Conservation (phyloP, 257 asterid species). For the Ocimum tenuiflorum region DNA sequence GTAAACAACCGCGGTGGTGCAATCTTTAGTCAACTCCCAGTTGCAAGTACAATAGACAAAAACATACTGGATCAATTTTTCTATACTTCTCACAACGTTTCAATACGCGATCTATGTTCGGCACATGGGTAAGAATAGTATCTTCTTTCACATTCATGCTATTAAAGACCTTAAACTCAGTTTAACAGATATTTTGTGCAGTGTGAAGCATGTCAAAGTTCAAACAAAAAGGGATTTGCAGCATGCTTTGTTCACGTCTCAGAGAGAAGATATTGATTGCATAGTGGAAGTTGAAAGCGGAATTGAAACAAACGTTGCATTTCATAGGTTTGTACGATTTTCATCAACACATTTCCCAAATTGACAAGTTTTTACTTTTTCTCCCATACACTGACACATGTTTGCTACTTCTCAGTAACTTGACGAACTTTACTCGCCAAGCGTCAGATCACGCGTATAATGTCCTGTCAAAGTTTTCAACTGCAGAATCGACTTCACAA, state of each 20-base stretch:
- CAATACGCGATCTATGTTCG: slow-evolving; percentile 59
- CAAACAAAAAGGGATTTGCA: slow-evolving; percentile 54
- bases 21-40: slow-evolving; percentile 90
- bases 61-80: slow-evolving; percentile 70
- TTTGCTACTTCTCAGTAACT: slow-evolving; percentile 39
- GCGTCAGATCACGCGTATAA: slow-evolving; percentile 59
- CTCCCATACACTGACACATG: slow-evolving; percentile 22
- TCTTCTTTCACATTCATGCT: not conserved
- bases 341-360: not conserved
- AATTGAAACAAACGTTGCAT: slow-evolving; percentile 62
- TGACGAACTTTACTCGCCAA: slow-evolving; percentile 55
- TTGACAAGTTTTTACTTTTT: slow-evolving; percentile 10
- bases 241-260: slow-evolving; percentile 64
- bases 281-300: slow-evolving; percentile 85
- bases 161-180: not conserved
- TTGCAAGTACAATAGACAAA: slow-evolving; percentile 50
- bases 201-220: slow-evolving; percentile 81
- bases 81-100: slow-evolving; percentile 83
- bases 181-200: slow-evolving; percentile 24
- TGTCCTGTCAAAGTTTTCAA: slow-evolving; percentile 48
- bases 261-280: slow-evolving; percentile 55
- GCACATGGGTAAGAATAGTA: slow-evolving; percentile 70
- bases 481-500: slow-evolving; percentile 26
- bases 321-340: slow-evolving; percentile 55
- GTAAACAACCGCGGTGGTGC: slow-evolving; percentile 96